Percentiles rank a stretch among this genome's conserved stretches.
Evolutionary conservation across 1,284 basidiomycete genomes (phyloP).

Genomic region (Ceratobasidium sp.): DNA sequence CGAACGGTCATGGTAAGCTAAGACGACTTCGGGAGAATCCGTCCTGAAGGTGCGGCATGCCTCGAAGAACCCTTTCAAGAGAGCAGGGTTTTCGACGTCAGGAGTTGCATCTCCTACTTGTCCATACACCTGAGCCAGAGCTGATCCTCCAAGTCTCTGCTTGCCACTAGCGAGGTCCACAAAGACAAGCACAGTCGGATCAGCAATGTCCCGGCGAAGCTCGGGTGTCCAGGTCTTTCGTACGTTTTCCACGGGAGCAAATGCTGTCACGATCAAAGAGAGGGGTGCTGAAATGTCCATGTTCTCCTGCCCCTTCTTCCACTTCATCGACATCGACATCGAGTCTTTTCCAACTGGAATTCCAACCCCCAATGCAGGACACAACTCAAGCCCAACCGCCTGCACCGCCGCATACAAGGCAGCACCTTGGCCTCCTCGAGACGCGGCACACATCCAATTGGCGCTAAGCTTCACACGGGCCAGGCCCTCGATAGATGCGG

Average conservation of each 20-base stretch:
- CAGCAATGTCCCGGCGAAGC: constrained; percentile 70
- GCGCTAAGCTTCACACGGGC: constrained; percentile 91
- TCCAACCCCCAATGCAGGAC: constrained; percentile 92
- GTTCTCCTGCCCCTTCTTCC: constrained; percentile 71
- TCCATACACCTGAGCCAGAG: constrained; percentile 94
- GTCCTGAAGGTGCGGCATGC: constrained; percentile 77
- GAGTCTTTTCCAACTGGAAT: constrained; percentile 99
- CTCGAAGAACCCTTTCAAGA: constrained; percentile 84
- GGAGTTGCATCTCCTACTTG: constrained; percentile 90
- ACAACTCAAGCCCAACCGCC: constrained; percentile 93
- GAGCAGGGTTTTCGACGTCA: constrained; percentile 82
- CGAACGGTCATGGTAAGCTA: constrained; percentile 98
- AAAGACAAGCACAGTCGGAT: constrained; percentile 82
- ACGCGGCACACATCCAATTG: constrained; percentile 99
- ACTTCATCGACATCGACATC: constrained; percentile 99
- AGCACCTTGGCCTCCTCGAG: constrained; percentile 89
- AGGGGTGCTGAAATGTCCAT: constrained; percentile 91
- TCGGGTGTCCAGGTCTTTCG: constrained; percentile 93
- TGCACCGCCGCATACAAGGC: constrained; percentile 92
- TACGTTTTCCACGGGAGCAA: constrained; percentile 87
- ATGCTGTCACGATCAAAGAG: constrained; percentile 94
- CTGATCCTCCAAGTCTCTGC: constrained; percentile 92
- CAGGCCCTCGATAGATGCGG: constrained; percentile 79
- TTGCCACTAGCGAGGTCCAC: constrained; percentile 90
- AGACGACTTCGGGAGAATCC: constrained; percentile 70